Evolutionary conservation across 768 basidiomycete species (phyloP), one percentile per base, ranked within the genome.

Genomic region (Neoboletus subvelutipes): DNA sequence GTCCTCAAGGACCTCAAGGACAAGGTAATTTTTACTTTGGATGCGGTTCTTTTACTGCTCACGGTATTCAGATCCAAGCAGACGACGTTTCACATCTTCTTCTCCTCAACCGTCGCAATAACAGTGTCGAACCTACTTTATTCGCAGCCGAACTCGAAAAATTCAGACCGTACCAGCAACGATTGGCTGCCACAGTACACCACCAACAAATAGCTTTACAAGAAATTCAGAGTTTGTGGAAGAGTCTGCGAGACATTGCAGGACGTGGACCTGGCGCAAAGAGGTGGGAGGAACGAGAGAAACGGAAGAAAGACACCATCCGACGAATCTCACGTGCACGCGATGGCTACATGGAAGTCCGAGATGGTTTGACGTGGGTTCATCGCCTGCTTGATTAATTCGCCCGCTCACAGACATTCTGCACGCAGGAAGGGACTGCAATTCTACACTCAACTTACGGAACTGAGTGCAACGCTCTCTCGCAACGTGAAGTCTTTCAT

Each of bases 31-130:
- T 40, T 20, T 4, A 17, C 50, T 18, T 37, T 50, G 34, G 12
- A 53, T 12, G 29, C 17, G 9, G 11, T 26, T 22, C 10, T 28
- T 20, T 22, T 46, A 3, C n/a, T 4, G n/a, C 52, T 52, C 42
- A 57, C 33, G 34, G 24, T 26, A n/a, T 34, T 39, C 62, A 98
- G 94, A 82, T 97, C 46, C 97, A 98, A 84, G 78, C 81, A 28
- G 97, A 99, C 73, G 97, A 99, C 62, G 96, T 98, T 28, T 99
- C 96, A 0, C 93, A 96, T 68, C 80, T 97, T 1, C 83, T 98
- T 0, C 81, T 99, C 5, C 82, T 98, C 48, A 96, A 96, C 69
- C 85, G 93, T 33, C 88, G 94, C 26, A 90, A 94, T 61, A 79
- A 83, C 15, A 83, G 83, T 24, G 88, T 90, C 11, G 94, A 98